A percentile compares a stretch with the other conserved stretches of the same genome.
Evolutionary conservation across 257 asterid species (phyloP).

Genomic region (Solanum pinnatisectum): DNA sequence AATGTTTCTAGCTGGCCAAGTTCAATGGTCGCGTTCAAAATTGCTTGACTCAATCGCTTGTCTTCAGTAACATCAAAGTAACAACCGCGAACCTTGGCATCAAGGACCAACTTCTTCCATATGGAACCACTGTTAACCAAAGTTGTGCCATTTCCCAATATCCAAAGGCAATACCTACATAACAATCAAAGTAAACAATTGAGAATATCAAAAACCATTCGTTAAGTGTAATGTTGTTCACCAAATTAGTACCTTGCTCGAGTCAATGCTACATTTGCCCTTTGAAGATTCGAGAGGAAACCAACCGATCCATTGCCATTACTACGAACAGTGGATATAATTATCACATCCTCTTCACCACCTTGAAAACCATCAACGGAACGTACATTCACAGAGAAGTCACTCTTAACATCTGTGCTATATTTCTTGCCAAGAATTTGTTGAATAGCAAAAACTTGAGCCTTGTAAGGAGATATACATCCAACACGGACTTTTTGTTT

Average conservation of each 20-base stretch:
- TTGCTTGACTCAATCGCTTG: conserved; percentile 27
- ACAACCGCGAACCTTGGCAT: conserved; percentile 49
- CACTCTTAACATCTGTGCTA: conserved; percentile 31
- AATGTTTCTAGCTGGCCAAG: conserved; percentile 15
- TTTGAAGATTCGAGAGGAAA: conserved; percentile 46
- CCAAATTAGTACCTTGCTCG: conserved; percentile 53
- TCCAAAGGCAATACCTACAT: conserved; percentile 58
- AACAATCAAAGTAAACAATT: background rate
- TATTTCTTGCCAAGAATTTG: conserved; percentile 41
- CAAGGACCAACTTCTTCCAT: conserved; percentile 41
- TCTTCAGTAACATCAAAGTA: conserved; percentile 40
- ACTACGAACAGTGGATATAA: conserved; percentile 62
- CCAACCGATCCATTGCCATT: conserved; percentile 58
- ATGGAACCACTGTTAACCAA: conserved; percentile 45
- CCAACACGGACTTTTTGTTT: conserved; percentile 50
- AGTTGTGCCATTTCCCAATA: conserved; percentile 53
- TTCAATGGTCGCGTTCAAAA: background rate
- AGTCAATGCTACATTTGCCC: conserved; percentile 64
- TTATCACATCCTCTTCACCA: conserved; percentile 70
- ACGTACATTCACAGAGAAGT: conserved; percentile 52
- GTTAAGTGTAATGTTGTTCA: conserved; percentile 8
- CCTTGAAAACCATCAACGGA: conserved; percentile 94
- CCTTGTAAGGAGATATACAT: conserved; percentile 79
- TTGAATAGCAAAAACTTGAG: conserved; percentile 55
- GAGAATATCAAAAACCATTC: background rate